A percentile compares a stretch with the other conserved stretches of the same genome.
Evolutionary conservation across 495 filamentous ascomycete species (phyloP).

Genomic region (Schizothecium vesticola): DNA sequence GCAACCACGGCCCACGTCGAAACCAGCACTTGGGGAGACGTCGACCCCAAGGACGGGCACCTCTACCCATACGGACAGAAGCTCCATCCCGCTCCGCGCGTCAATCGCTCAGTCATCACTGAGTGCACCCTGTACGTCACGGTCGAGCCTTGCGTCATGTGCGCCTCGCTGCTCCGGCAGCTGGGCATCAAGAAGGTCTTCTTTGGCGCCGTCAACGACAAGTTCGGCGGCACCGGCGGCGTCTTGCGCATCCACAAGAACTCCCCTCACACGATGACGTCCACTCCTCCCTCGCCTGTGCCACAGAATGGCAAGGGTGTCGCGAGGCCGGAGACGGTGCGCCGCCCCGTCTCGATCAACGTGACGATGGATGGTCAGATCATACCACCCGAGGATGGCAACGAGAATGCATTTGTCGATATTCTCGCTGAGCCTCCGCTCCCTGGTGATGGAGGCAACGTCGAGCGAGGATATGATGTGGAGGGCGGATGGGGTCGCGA

Average conservation of each 20-base stretch:
- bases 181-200: slow-evolving; percentile 76
- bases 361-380: not conserved
- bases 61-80: slow-evolving; percentile 48
- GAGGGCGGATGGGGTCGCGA: slow-evolving; percentile 78
- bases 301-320: slow-evolving; percentile 27
- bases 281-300: slow-evolving; percentile 24
- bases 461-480: slow-evolving; percentile 70
- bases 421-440: slow-evolving; percentile 13
- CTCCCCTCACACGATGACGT: slow-evolving; percentile 35
- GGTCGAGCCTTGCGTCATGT: slow-evolving; percentile 98
- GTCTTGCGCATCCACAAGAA: slow-evolving; percentile 81
- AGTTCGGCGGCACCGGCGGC: slow-evolving; percentile 92
- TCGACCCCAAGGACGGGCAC: slow-evolving; percentile 40
- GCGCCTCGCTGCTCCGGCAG: slow-evolving; percentile 85
- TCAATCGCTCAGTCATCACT: slow-evolving; percentile 51
- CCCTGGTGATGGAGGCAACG: slow-evolving; percentile 38
- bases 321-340: slow-evolving; percentile 24
- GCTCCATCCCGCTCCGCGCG: slow-evolving; percentile 38
- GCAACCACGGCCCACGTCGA: not conserved
- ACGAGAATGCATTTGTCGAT: slow-evolving; percentile 1
- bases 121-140: slow-evolving; percentile 88
- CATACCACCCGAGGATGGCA: slow-evolving; percentile 5
- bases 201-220: slow-evolving; percentile 92
- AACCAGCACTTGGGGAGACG: slow-evolving; percentile 36
- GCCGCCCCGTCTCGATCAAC: slow-evolving; percentile 18